Percentiles rank a stretch among this genome's conserved stretches.
phyloP scores from a whole-genome alignment of 768 basidiomycete genomes.

The Termitomyces sp. region DNA sequence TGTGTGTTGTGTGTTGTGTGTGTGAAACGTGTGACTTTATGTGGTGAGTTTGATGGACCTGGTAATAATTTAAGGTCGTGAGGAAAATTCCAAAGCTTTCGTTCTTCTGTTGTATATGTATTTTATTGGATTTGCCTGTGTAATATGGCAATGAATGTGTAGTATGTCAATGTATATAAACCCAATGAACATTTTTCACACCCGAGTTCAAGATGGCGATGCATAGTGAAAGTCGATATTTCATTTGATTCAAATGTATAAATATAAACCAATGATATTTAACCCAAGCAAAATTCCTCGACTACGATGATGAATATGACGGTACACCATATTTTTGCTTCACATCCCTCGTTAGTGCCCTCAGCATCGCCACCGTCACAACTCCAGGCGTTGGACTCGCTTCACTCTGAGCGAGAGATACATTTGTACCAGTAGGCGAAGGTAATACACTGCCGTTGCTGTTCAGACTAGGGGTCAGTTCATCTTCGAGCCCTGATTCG shows the following conservation, averaged over 20 bases:
- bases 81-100: background rate
- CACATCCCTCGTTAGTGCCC: slow-evolving; percentile 50
- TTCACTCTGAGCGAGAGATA: slow-evolving; percentile 31
- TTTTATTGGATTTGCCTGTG: background rate
- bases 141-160: background rate
- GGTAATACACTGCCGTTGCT: slow-evolving; percentile 32
- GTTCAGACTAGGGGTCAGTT: slow-evolving; percentile 30
- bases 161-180: background rate
- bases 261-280: background rate
- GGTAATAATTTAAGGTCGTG: background rate
- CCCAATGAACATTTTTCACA: background rate
- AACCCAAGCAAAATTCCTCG: background rate
- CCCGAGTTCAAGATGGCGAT: background rate
- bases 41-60: background rate
- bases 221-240: background rate
- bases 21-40: background rate
- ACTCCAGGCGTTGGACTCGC: slow-evolving; percentile 17
- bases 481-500: slow-evolving; percentile 22
- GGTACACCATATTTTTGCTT: slow-evolving; percentile 38
- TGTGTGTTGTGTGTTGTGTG: background rate
- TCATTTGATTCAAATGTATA: background rate
- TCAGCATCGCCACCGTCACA: slow-evolving; percentile 64
- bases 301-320: slow-evolving; percentile 2
- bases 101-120: background rate
- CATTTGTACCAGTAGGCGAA: slow-evolving; percentile 41